These are phyloP conservation scores for Aphanomyces stellatus DNA, from an alignment of 352 stramenopile species.

Conservation along the genomic window DNA sequence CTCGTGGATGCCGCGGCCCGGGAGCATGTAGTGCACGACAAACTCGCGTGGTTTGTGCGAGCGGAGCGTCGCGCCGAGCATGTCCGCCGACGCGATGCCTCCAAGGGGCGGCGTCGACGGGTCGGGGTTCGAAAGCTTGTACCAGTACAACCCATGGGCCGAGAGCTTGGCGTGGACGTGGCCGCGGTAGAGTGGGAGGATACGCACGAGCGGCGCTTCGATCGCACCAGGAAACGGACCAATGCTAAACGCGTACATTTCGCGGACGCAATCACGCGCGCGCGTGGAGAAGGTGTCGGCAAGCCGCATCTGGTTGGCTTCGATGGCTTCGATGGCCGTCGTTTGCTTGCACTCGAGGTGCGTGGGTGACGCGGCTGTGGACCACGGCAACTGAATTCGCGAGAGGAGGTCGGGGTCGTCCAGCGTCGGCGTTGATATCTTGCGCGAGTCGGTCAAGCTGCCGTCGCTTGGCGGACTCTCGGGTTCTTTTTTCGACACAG, in stretches of 20 bases:
- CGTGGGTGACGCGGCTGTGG: too few species aligned
- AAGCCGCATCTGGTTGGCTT: slow-evolving; percentile 46
- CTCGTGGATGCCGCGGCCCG: slow-evolving; percentile 42
- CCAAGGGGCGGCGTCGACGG: slow-evolving; percentile 30
- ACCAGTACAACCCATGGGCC: slow-evolving; percentile 35
- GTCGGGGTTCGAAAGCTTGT: too few species aligned
- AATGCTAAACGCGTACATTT: slow-evolving; percentile 57
- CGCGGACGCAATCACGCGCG: slow-evolving; percentile 48
- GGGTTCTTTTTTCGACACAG: too few species aligned
- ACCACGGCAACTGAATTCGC: too few species aligned
- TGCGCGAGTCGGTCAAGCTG: too few species aligned
- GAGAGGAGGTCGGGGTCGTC: too few species aligned
- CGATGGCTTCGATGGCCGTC: too few species aligned
- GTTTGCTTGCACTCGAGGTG: too few species aligned
- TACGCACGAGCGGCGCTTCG: slow-evolving; percentile 24
- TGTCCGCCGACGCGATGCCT: slow-evolving; percentile 44
- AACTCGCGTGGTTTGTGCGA: slow-evolving; percentile 30
- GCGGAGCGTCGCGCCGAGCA: slow-evolving; percentile 34
- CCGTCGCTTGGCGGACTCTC: too few species aligned
- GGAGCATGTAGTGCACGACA: slow-evolving; percentile 56
- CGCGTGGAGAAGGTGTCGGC: slow-evolving; percentile 48
- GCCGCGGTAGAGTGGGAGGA: slow-evolving; percentile 43
- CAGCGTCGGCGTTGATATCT: too few species aligned
- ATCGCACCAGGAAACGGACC: slow-evolving; percentile 43
- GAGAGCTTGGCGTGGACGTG: slow-evolving; percentile 39